These are phyloP conservation scores for Cyberlindnera misumaiensis DNA, from an alignment of 805 yeast species.

Conservation along the genomic window DNA sequence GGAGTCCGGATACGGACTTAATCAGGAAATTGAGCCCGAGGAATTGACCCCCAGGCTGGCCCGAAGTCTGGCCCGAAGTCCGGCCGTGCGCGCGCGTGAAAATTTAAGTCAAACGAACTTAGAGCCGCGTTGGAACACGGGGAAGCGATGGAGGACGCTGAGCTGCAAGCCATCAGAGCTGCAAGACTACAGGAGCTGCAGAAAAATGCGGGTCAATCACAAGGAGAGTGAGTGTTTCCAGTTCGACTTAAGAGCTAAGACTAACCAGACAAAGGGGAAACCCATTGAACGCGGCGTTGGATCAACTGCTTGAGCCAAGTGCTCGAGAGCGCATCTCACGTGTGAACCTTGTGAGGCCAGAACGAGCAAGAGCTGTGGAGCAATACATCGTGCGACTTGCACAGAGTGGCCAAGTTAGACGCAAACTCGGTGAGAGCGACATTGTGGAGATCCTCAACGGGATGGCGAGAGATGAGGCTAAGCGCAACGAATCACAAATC, in stretches of 20 bases:
- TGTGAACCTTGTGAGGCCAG: conserved; percentile 84
- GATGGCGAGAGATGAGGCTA: conserved; percentile 65
- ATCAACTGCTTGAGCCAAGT: conserved; percentile 69
- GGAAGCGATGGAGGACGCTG: conserved; percentile 69
- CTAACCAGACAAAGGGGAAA: not conserved
- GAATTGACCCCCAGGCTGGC: no score
- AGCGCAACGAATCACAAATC: conserved; percentile 56
- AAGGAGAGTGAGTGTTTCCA: conserved; percentile 7
- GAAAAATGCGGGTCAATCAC: conserved; percentile 36
- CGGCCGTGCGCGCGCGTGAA: no score
- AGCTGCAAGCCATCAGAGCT: conserved; percentile 82
- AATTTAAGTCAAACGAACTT: no score
- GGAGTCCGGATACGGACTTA: no score
- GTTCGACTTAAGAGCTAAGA: conserved; percentile 6
- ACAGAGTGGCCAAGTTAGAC: conserved; percentile 66
- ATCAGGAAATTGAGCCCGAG: no score
- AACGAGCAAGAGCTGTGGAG: conserved; percentile 84
- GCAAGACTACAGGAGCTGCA: conserved; percentile 88
- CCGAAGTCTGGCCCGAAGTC: no score
- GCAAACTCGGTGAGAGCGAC: conserved; percentile 74
- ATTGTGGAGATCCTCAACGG: conserved; percentile 80
- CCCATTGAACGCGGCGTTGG: conserved; percentile 29
- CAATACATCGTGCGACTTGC: conserved; percentile 66
- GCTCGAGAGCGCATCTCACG: conserved; percentile 87
- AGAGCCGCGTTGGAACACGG: no score